phyloP scores from a whole-genome alignment of 208 protist genomes.

The Acanthamoeba culbertsoni region DNA sequence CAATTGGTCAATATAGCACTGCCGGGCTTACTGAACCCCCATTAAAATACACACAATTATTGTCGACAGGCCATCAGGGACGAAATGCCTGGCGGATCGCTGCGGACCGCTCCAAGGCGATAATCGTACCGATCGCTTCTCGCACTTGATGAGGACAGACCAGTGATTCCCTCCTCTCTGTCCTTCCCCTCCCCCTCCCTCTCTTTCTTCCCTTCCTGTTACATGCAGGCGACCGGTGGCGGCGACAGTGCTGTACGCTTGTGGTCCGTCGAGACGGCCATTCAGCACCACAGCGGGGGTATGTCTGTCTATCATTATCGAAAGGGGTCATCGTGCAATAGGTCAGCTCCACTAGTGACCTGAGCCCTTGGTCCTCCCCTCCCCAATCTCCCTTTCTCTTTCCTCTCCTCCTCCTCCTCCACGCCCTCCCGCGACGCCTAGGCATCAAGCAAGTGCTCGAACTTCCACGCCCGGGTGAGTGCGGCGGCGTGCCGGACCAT shows the following conservation, averaged over 20 bases:
- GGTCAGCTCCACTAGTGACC: too few species aligned
- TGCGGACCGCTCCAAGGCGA: not conserved
- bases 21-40: too few species aligned
- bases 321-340: not conserved
- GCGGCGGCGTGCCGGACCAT: not conserved
- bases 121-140: too few species aligned
- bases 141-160: too few species aligned
- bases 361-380: too few species aligned
- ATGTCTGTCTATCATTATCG: not conserved
- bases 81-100: slow-evolving; percentile 11
- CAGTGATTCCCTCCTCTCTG: not conserved
- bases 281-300: slow-evolving; percentile 9
- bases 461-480: not conserved
- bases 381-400: too few species aligned
- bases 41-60: too few species aligned
- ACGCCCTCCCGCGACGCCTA: not conserved
- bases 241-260: not conserved
- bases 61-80: slow-evolving; percentile 33
- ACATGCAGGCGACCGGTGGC: slow-evolving; percentile 8
- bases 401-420: too few species aligned
- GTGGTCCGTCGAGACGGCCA: not conserved
- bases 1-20: not conserved
- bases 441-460: not conserved
- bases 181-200: not conserved
- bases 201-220: not conserved